phyloP scores from a whole-genome alignment of 1,284 basidiomycete species.

The Apiotrichum domesticum region DNA sequence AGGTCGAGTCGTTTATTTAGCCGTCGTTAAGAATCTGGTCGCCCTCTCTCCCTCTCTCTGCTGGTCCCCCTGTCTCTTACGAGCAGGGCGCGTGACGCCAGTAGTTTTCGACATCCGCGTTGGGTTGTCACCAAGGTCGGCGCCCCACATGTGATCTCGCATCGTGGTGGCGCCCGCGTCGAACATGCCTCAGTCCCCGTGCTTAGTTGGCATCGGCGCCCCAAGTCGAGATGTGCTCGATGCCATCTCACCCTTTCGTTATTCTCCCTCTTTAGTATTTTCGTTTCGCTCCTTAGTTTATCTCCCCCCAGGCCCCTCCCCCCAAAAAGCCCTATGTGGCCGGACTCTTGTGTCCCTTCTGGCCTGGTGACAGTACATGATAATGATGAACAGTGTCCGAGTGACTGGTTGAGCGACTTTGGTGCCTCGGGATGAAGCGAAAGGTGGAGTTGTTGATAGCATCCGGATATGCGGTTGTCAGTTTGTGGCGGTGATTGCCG shows the following conservation, averaged over 20 bases:
- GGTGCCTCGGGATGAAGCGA: no score
- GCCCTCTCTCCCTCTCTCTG: not conserved
- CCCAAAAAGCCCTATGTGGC: not conserved
- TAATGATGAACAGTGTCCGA: not conserved
- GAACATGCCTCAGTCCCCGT: not conserved
- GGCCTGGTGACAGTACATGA: not conserved
- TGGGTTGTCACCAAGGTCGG: slow-evolving; percentile 6
- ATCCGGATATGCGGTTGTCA: no score
- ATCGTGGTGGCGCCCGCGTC: not conserved
- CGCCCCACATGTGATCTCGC: not conserved
- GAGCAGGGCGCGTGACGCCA: not conserved
- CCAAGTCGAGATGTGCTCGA: not conserved
- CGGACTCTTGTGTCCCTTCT: not conserved
- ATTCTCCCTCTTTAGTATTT: not conserved
- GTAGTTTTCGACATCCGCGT: slow-evolving; percentile 4
- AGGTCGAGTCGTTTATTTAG: slow-evolving; percentile 22
- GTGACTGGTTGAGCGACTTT: no score
- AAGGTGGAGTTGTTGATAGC: no score
- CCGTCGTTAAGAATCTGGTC: not conserved
- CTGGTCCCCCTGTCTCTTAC: not conserved
- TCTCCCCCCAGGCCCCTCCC: no score
- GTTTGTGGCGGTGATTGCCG: no score
- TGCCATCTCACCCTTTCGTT: not conserved
- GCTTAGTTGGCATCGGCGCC: not conserved
- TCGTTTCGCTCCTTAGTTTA: slow-evolving; percentile 5